Percentiles rank a stretch among this genome's conserved stretches.
These are phyloP conservation scores for Bisporella sp. DNA, from an alignment of 2,329 filamentous ascomycete species.

Conservation along the genomic window DNA sequence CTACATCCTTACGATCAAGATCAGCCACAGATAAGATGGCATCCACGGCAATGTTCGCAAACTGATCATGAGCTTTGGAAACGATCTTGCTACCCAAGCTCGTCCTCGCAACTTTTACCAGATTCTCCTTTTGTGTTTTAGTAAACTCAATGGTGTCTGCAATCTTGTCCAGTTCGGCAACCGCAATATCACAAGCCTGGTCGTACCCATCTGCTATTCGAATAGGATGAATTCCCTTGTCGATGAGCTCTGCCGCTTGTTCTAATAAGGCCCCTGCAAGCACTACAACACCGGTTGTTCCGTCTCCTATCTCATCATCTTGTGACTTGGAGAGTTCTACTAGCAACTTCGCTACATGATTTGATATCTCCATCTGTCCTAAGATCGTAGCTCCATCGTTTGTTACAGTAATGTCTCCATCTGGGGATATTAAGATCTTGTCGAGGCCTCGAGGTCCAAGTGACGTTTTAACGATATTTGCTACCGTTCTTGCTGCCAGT, in stretches of 20 bases:
- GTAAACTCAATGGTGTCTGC: slow-evolving; percentile 86
- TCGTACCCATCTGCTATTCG: slow-evolving; percentile 98
- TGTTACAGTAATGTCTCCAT: slow-evolving; percentile 98
- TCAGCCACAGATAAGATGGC: slow-evolving; percentile 95
- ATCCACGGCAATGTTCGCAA: slow-evolving; percentile 94
- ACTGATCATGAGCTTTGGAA: slow-evolving; percentile 97
- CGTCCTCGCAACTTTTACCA: slow-evolving; percentile 91
- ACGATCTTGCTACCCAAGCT: slow-evolving; percentile 98
- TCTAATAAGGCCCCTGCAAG: slow-evolving; percentile 90
- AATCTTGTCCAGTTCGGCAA: slow-evolving; percentile 86
- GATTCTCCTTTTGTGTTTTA: slow-evolving; percentile 71
- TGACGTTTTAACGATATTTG: slow-evolving; percentile 96
- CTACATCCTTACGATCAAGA: slow-evolving; percentile 90
- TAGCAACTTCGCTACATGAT: slow-evolving; percentile 94
- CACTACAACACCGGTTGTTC: slow-evolving; percentile 95
- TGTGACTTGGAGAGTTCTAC: slow-evolving; percentile 98
- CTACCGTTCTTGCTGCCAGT: slow-evolving; percentile 88
- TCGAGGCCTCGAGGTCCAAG: slow-evolving; percentile 92
- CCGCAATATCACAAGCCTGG: slow-evolving; percentile 92
- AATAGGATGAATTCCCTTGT: slow-evolving; percentile 99
- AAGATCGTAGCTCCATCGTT: slow-evolving; percentile 98
- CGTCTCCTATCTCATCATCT: slow-evolving; percentile 97
- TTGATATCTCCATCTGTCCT: slow-evolving; percentile 97
- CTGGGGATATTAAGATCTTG: slow-evolving; percentile 97
- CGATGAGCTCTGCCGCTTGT: slow-evolving; percentile 94